A percentile compares a stretch with the other conserved stretches of the same genome.
These are phyloP conservation scores for Naegleria fowleri DNA, from an alignment of 208 protist genomes.

Conservation along the genomic window DNA sequence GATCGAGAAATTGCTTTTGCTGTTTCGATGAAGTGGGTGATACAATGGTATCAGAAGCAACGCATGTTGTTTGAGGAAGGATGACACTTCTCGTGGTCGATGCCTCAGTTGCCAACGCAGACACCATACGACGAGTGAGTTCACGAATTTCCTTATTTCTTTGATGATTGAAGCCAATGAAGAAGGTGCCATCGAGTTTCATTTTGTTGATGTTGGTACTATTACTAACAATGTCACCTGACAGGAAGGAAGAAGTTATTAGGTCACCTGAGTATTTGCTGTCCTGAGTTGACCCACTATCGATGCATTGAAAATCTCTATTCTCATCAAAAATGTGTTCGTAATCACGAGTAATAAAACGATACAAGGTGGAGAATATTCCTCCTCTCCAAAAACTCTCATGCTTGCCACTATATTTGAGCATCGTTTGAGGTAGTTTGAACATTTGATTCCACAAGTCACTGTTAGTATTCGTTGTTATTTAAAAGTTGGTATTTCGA, in stretches of 20 bases:
- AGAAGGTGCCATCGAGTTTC: neutral
- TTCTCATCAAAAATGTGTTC: slow-evolving; percentile 9
- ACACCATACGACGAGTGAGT: neutral
- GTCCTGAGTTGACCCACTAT: too few relatives aligned
- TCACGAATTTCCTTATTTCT: neutral
- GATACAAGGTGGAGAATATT: neutral
- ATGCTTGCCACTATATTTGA: neutral
- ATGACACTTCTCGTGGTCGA: too few relatives aligned
- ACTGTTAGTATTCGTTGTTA: too few relatives aligned
- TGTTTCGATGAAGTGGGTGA: neutral
- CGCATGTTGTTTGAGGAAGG: too few relatives aligned
- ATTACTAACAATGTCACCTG: too few relatives aligned
- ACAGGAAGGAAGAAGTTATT: too few relatives aligned
- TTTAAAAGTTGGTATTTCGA: too few relatives aligned
- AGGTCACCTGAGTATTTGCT: too few relatives aligned
- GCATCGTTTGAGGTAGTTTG: neutral
- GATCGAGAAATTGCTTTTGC: neutral
- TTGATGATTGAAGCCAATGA: neutral
- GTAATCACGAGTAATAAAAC: neutral
- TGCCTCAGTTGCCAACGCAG: too few relatives aligned
- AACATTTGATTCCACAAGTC: neutral
- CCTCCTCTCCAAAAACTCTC: neutral
- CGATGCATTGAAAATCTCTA: neutral
- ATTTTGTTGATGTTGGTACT: too few relatives aligned
- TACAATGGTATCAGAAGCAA: too few relatives aligned